Conservation (phyloP, 495 filamentous ascomycete species). For the Friedmanniomyces simplex region DNA sequence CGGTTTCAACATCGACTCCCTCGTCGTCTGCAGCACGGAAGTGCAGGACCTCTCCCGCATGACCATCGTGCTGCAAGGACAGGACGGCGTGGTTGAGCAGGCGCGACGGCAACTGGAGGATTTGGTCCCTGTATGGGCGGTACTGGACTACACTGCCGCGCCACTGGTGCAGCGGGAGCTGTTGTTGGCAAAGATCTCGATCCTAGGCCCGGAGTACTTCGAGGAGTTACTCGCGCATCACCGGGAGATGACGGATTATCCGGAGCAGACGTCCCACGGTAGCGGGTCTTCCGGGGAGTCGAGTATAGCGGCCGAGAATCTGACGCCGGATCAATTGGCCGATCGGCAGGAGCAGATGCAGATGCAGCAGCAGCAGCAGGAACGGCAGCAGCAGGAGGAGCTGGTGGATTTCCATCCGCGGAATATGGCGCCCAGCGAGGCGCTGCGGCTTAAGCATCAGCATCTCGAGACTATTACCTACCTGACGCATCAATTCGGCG, state of each 20-base stretch:
- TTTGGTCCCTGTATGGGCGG: conserved; percentile 95
- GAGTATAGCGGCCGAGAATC: conserved; percentile 1
- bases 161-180: conserved; percentile 95
- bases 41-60: conserved; percentile 96
- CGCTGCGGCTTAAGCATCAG: conserved; percentile 89
- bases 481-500: conserved; percentile 92
- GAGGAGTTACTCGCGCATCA: conserved; percentile 93
- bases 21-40: conserved; percentile 96
- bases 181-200: conserved; percentile 91
- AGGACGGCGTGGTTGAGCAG: conserved; percentile 96
- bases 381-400: conserved; percentile 33
- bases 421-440: conserved; percentile 72
- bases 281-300: too few species aligned
- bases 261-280: too few species aligned
- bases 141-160: conserved; percentile 85
- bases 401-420: conserved; percentile 61
- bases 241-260: conserved; percentile 51
- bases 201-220: conserved; percentile 92
- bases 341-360: conserved; percentile 19
- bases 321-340: conserved; percentile 28
- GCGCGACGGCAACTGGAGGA: conserved; percentile 92
- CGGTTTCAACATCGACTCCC: conserved; percentile 97
- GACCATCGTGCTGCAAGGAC: conserved; percentile 93
- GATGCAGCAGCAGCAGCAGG: conserved; percentile 27
- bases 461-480: conserved; percentile 91